A percentile compares a stretch with the other conserved stretches of the same genome.
These are phyloP conservation scores for Elasticomyces elasticus DNA, from an alignment of 495 filamentous ascomycete species.

Conservation along the genomic window DNA sequence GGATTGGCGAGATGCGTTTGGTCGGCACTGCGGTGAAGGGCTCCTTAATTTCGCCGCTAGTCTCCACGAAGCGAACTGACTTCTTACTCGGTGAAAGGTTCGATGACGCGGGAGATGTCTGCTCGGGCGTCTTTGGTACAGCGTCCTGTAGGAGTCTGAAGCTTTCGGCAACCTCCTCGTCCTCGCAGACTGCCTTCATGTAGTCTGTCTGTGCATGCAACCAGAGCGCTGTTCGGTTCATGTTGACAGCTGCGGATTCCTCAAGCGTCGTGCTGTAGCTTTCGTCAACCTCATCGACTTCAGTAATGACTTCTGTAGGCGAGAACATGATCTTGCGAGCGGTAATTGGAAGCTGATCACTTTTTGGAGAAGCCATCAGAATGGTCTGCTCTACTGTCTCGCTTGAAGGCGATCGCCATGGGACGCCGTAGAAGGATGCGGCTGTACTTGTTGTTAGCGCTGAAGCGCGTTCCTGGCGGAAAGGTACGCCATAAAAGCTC, in stretches of 20 bases:
- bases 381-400: constrained; percentile 58
- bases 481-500: constrained; percentile 25
- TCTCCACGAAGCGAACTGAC: constrained; percentile 64
- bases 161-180: constrained; percentile 42
- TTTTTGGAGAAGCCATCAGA: constrained; percentile 38
- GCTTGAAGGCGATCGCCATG: constrained; percentile 49
- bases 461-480: constrained; percentile 24
- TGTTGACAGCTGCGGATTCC: constrained; percentile 50
- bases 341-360: constrained; percentile 11
- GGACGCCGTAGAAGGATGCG: constrained; percentile 72
- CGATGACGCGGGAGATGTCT: background rate
- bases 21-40: background rate
- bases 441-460: constrained; percentile 65
- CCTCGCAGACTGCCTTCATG: constrained; percentile 57
- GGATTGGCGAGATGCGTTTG: constrained; percentile 25
- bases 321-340: constrained; percentile 27
- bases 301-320: constrained; percentile 18
- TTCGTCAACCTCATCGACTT: constrained; percentile 44
- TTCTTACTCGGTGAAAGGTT: constrained; percentile 44
- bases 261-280: constrained; percentile 58
- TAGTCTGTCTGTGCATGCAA: constrained; percentile 68
- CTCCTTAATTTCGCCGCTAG: constrained; percentile 31
- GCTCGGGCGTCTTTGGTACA: constrained; percentile 20
- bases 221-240: constrained; percentile 77
- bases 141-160: constrained; percentile 33